phyloP scores from a whole-genome alignment of 371 early-diverging fungal species.

The Apophysomyces sp. region DNA sequence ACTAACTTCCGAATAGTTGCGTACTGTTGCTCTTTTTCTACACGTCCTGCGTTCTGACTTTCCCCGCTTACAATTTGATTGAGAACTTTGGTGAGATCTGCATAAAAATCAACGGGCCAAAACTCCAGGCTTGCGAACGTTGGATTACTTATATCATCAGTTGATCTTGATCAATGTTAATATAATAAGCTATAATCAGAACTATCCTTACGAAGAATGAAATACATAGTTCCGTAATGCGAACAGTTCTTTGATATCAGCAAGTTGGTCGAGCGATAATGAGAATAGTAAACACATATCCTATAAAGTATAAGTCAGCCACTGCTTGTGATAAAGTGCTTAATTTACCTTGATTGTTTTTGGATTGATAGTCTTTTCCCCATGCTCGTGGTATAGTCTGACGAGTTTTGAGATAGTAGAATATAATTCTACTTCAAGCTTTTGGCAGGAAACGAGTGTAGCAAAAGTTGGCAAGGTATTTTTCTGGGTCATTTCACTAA shows the following conservation, averaged over 20 bases:
- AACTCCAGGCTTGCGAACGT: background rate
- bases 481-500: conserved; percentile 15
- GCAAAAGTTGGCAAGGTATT: conserved; percentile 10
- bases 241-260: background rate
- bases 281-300: background rate
- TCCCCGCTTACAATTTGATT: conserved; percentile 2
- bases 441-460: conserved; percentile 7
- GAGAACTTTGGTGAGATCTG: background rate
- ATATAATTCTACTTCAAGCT: conserved; percentile 8
- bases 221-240: conserved; percentile 6
- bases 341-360: background rate
- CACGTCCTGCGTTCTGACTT: background rate
- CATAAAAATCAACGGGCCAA: conserved; percentile 2
- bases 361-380: background rate
- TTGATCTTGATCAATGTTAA: background rate
- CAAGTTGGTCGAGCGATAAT: background rate
- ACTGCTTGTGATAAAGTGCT: background rate
- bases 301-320: background rate
- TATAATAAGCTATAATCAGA: background rate
- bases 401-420: background rate
- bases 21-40: background rate
- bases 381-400: background rate
- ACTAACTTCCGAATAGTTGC: background rate
- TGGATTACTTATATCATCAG: background rate
- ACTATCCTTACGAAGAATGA: background rate